Conservation (phyloP, 345 rosid species). For the Rubroshorea leprosula region DNA sequence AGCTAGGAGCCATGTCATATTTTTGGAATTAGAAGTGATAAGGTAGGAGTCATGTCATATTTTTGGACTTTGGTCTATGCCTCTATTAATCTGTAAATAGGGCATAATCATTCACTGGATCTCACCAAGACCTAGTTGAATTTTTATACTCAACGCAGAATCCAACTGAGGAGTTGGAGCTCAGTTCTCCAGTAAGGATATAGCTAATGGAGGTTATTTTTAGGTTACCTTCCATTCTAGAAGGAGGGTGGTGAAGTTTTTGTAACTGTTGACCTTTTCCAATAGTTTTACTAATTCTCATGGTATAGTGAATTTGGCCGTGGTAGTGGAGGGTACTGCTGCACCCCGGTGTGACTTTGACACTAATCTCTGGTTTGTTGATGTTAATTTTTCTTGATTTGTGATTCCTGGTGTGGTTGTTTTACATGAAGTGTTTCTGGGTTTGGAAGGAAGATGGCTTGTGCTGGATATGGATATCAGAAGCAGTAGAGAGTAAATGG, state of each 20-base stretch:
- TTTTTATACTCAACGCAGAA: conserved; percentile 39
- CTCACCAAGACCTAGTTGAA: conserved; percentile 31
- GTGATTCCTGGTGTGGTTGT: conserved; percentile 21
- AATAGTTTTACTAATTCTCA: conserved; percentile 17
- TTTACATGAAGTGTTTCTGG: conserved; percentile 18
- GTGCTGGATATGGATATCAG: no score
- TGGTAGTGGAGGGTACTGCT: conserved; percentile 31
- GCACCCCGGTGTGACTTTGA: conserved; percentile 21
- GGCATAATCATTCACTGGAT: conserved; percentile 45
- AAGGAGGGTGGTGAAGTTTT: conserved; percentile 30
- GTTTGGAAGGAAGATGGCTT: conserved; percentile 16
- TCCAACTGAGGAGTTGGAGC: conserved; percentile 59
- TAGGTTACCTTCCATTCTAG: conserved; percentile 35
- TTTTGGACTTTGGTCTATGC: conserved; percentile 32
- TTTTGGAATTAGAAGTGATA: no score
- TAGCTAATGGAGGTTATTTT: conserved; percentile 59
- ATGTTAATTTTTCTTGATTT: conserved; percentile 17
- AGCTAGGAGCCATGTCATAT: conserved; percentile 21
- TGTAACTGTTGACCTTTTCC: conserved; percentile 20
- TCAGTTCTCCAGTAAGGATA: conserved; percentile 52
- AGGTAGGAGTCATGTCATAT: no score
- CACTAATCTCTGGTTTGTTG: conserved; percentile 22
- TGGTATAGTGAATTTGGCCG: conserved; percentile 18
- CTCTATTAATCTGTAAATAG: conserved; percentile 66
- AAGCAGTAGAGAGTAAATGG: no score